Evolutionary conservation across 192 early-diverging fungal species (phyloP), one percentile per base, ranked within the genome.

Genomic region (Coemansia nantahalensis): DNA sequence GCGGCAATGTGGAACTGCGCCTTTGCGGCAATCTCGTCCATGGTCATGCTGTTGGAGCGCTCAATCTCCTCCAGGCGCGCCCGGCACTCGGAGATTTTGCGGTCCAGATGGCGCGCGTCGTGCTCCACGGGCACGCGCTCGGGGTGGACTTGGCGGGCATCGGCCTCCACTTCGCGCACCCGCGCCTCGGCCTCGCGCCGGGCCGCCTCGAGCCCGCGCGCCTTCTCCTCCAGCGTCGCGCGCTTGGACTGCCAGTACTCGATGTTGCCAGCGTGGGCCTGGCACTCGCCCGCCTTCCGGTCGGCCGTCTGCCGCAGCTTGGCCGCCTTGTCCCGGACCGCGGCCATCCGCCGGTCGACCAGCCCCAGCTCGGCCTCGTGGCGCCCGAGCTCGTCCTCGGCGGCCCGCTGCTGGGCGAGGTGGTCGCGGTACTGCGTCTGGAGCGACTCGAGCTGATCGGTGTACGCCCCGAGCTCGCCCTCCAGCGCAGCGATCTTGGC

Each of bases 1-100:
- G 69, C 68, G 11, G 44, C 60, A 21, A 79, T 64, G 39, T 79
- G 60, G 11, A 52, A 59, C 12, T 64, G 57, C 33, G 83, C 68
- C 53, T 85, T 79, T 5, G 74, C 50, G 18, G 83, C 78, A 21
- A 86, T 70, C 43, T 84, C 80, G 26, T 85, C 90, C 19, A 87
- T 31, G 32, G 71, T 68, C 46, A 65, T 70, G 16, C 83, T 84
- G 23, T 70, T 67, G 37, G 80, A 79, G n/a, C 62, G 56, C 70
- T 86, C 83, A 49, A 81, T 80, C 45, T 85, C 82, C 12, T 61
- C 48, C 17, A 85, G 61, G 19, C 79, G 68, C 0, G 53, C 66
- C 17, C 77, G 59, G 45, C 77, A 66, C 17, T 82, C 56, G 15
- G 67, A 68, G 17, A 90, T 83, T 41, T 83, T 65, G 5, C 79